Percentiles rank a stretch among this genome's conserved stretches.
Evolutionary conservation across 2,329 filamentous ascomycete genomes (phyloP).

Genomic region (Geosmithia morbida): DNA sequence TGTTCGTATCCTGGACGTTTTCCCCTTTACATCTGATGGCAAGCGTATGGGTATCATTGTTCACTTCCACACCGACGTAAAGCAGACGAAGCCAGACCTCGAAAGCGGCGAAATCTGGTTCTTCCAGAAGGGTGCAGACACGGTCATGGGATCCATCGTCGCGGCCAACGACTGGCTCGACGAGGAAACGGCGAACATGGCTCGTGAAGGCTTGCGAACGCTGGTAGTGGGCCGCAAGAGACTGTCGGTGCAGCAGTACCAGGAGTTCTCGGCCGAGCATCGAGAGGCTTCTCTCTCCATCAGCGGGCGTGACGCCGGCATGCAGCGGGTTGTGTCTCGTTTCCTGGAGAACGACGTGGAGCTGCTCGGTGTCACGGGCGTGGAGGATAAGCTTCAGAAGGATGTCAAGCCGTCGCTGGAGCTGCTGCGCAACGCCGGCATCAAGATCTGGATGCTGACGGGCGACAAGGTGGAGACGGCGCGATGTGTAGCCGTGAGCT

Average conservation of each 20-base stretch:
- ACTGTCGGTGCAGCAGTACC: slow-evolving; percentile 64
- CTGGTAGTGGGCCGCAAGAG: slow-evolving; percentile 89
- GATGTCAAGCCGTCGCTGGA: slow-evolving; percentile 95
- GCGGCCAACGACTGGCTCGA: slow-evolving; percentile 96
- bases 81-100: slow-evolving; percentile 31
- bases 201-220: slow-evolving; percentile 84
- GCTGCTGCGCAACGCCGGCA: slow-evolving; percentile 86
- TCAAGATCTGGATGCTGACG: slow-evolving; percentile 99
- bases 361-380: slow-evolving; percentile 89
- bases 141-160: slow-evolving; percentile 94
- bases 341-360: slow-evolving; percentile 82
- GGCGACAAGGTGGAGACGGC: slow-evolving; percentile 98
- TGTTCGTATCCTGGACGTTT: slow-evolving; percentile 82
- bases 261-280: slow-evolving; percentile 62
- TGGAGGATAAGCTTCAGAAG: slow-evolving; percentile 90
- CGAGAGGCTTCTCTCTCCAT: slow-evolving; percentile 71
- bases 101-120: slow-evolving; percentile 82
- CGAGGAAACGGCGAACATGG: slow-evolving; percentile 99
- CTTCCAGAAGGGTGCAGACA: slow-evolving; percentile 96
- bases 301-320: slow-evolving; percentile 63
- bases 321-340: slow-evolving; percentile 66
- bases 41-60: slow-evolving; percentile 98
- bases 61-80: slow-evolving; percentile 53
- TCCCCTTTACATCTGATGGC: slow-evolving; percentile 94
- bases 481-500: slow-evolving; percentile 86